Percentiles rank a stretch among this genome's conserved stretches.
Evolutionary conservation across 1,139 yeast genomes (phyloP).

Genomic region (Pichia sp.): DNA sequence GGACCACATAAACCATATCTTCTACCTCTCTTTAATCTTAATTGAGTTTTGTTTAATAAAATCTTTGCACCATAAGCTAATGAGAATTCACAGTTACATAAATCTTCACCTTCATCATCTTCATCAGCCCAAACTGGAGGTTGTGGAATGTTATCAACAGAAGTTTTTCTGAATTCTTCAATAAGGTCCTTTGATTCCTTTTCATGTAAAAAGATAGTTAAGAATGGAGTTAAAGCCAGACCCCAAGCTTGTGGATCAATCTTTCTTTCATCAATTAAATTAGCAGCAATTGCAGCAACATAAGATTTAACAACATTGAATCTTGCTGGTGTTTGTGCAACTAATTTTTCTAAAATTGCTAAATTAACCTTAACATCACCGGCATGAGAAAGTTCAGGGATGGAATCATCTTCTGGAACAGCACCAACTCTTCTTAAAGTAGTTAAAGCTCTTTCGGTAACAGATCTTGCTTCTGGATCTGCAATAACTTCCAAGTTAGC

Average conservation of each 20-base stretch:
- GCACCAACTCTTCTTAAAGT: conserved; percentile 99
- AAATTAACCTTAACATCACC: conserved; percentile 91
- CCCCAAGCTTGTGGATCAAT: conserved; percentile 91
- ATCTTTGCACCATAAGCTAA: conserved; percentile 99
- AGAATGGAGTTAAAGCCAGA: conserved; percentile 82
- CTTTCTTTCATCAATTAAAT: conserved; percentile 96
- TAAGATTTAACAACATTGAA: conserved; percentile 72
- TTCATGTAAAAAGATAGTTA: conserved; percentile 94
- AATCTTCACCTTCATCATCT: conserved; percentile 99
- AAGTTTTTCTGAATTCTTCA: conserved; percentile 92
- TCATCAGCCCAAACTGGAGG: conserved; percentile 96
- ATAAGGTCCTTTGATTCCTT: conserved; percentile 83
- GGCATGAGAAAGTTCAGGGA: conserved; percentile 97
- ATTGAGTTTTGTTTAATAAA: conserved; percentile 97
- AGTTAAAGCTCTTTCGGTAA: conserved; percentile 92
- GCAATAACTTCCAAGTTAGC: conserved; percentile 92
- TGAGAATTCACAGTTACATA: conserved; percentile 99
- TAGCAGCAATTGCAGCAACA: conserved; percentile 97
- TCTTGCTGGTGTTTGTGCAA: conserved; percentile 65
- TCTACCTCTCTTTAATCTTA: conserved; percentile 98
- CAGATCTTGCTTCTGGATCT: conserved; percentile 99
- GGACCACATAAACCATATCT: conserved; percentile 99
- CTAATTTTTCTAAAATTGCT: conserved; percentile 69
- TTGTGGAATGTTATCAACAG: conserved; percentile 95
- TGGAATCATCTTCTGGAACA: conserved; percentile 78